A percentile compares a stretch with the other conserved stretches of the same genome.
Conservation (phyloP, 352 stramenopile species). For the Globisporangium spinosum region DNA sequence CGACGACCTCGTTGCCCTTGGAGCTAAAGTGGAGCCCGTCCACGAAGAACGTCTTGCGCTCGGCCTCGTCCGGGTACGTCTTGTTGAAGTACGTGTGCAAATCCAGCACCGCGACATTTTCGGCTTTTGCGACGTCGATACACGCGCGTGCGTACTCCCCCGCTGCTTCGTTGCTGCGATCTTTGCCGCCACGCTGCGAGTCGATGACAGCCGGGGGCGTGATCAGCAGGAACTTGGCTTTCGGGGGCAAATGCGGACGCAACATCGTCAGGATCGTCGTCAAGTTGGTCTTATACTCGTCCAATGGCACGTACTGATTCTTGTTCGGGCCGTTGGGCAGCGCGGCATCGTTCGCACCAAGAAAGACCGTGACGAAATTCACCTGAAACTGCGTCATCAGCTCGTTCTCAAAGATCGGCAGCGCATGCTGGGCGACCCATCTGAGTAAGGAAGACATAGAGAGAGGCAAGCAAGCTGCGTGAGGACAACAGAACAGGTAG, state of each 20-base stretch:
- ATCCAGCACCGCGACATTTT: slow-evolving; percentile 32
- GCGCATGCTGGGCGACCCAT: slow-evolving; percentile 34
- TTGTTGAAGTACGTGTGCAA: slow-evolving; percentile 40
- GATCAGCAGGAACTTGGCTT: slow-evolving; percentile 37
- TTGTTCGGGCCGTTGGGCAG: slow-evolving; percentile 25
- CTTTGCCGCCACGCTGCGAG: slow-evolving; percentile 24
- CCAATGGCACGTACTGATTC: slow-evolving; percentile 39
- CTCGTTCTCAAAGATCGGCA: slow-evolving; percentile 41
- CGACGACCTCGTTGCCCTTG: slow-evolving; percentile 42
- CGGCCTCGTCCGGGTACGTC: slow-evolving; percentile 19
- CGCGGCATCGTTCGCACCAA: slow-evolving; percentile 61
- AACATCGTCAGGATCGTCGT: slow-evolving; percentile 25
- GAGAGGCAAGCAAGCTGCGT: not conserved
- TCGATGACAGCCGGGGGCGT: slow-evolving; percentile 44
- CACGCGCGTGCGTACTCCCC: slow-evolving; percentile 38
- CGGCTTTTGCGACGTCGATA: slow-evolving; percentile 24
- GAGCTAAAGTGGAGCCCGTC: slow-evolving; percentile 52
- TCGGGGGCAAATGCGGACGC: slow-evolving; percentile 18
- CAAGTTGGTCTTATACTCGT: slow-evolving; percentile 42
- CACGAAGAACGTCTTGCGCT: slow-evolving; percentile 30
- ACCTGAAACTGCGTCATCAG: slow-evolving; percentile 25
- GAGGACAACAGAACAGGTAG: not conserved
- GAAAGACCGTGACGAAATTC: slow-evolving; percentile 46
- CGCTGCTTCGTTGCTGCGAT: slow-evolving; percentile 35
- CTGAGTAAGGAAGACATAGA: slow-evolving; percentile 11